Base-by-base conservation (phyloP, 2,329 filamentous ascomycete species). In the Dothidotthia symphoricarpi region DNA sequence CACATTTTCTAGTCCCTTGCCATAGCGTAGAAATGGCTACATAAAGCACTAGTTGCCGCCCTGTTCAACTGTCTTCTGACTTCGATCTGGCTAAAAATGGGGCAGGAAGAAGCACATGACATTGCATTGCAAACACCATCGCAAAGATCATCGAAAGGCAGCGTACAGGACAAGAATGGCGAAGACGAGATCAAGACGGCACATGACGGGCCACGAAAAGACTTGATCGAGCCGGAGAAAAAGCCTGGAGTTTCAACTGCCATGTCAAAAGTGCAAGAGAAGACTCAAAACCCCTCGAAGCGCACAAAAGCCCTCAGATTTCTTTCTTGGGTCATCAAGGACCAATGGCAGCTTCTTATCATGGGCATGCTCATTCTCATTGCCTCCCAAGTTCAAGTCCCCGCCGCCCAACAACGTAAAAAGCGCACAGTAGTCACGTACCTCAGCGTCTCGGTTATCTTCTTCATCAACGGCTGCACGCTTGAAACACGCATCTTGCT, bases 391-490 rank as follows among this genome's bases (percentile, higher is more conserved):
- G 68, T 71, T 73, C 64, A 77, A 64, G 66, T 82, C 66, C 53
- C 78, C 69, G 65, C 77, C 68, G 69, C 80, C 55, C 69, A 77
- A 6, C 69, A 76, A 40, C 63, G 69, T 3, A 65, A 66, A 31
- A 78, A 77, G 53, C 64, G 72, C 31, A 71, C 67, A 11, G 64
- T 71, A 7, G 67, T 86, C 36, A 73, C 86, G 19, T 88, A 88
- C 59, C 81, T 83, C 22, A 80, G 76, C 14, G 81, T 88, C 19
- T 79, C 75, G 13, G 66, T 86, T 53, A 85, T 87, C 52, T 88
- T 88, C 62, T 70, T 87, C 39, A 74, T 86, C 49, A 86, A 82
- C 38, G 84, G 84, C 3, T 74, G 86, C 51, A 85, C 84, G 34
- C 76, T 88, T 13, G 75, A 82, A 6, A 80, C 78, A 0, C 70